Evolutionary conservation across 768 basidiomycete species (phyloP), one percentile per base, ranked within the genome.

Genomic region (Lentinula sp.): DNA sequence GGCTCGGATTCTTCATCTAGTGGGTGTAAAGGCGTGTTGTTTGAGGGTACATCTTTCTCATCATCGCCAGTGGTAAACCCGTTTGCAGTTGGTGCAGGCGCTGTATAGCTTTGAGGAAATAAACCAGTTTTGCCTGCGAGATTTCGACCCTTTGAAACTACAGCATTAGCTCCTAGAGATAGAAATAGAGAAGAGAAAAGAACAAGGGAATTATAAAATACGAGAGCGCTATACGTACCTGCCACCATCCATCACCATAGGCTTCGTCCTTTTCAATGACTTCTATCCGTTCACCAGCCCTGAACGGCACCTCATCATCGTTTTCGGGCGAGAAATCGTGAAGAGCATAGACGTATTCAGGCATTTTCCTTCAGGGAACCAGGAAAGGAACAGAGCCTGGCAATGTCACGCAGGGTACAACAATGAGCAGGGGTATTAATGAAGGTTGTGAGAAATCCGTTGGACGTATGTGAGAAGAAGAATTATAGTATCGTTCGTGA

Each of bases 181-280:
- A 10, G n/a, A 45, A 45, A 43, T 49, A 16, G 18, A 33, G 39
- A 12, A n/a, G 28, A 42, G 20, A 39, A 41, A 65, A 53, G 33
- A 54, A n/a, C 54, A 36, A 28, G 8, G 16, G 43, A 37, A 28
- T 39, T 8, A 56, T 56, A 41, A n/a, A 32, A 23, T 28, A 32
- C 49, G 46, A 37, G 42, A 48, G 18, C 57, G 49, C 16, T 16
- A 3, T 32, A 56, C 78, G 61, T 64, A 79, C 81, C 70, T 80
- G 77, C 93, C 93, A 98, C 97, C 97, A 98, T 16, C 96, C 97
- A 73, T 99, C 97, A 18, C 84, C 84, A 70, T 91, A 98, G 61
- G 84, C 74, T 65, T 98, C 97, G 69, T 98, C 97, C 75, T 85
- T 92, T 77, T 98, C 96, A 45, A 98, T 61, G 33, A 99, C 86